Conservation (phyloP, 768 basidiomycete genomes). For the Leccinum sublutescens region DNA sequence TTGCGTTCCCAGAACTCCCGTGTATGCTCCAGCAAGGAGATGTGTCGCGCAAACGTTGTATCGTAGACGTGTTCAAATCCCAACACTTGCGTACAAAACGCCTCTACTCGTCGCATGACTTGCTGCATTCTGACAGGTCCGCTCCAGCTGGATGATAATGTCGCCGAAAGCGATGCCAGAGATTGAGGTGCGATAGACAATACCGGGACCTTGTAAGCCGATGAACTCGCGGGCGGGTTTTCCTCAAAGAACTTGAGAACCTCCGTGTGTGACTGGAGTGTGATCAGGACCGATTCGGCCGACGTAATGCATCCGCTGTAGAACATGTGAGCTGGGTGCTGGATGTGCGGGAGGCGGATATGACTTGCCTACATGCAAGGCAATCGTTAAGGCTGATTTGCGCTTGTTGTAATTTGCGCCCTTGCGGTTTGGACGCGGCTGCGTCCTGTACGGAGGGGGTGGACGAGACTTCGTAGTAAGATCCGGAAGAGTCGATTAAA, state of each 20-base stretch:
- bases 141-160: constrained; percentile 46
- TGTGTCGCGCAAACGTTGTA: constrained; percentile 90
- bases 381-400: constrained; percentile 98
- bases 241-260: constrained; percentile 74
- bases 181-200: constrained; percentile 89
- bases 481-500: constrained; percentile 76
- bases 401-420: constrained; percentile 81
- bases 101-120: constrained; percentile 67
- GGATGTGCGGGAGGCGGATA: not conserved
- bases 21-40: constrained; percentile 79
- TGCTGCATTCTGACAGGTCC: constrained; percentile 48
- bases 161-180: constrained; percentile 76
- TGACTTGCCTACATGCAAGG: constrained; percentile 88
- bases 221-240: constrained; percentile 44
- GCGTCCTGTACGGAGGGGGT: constrained; percentile 22
- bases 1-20: constrained; percentile 77
- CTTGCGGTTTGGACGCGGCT: constrained; percentile 24
- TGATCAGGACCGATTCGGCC: constrained; percentile 95
- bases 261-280: constrained; percentile 91
- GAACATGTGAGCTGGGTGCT: constrained; percentile 10
- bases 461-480: constrained; percentile 80
- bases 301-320: constrained; percentile 96
- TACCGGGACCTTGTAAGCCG: constrained; percentile 56
- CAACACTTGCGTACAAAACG: constrained; percentile 64
- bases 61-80: constrained; percentile 87